Evolutionary conservation across 805 yeast species (phyloP).

Genomic region (Tetrapisispora arboricola): DNA sequence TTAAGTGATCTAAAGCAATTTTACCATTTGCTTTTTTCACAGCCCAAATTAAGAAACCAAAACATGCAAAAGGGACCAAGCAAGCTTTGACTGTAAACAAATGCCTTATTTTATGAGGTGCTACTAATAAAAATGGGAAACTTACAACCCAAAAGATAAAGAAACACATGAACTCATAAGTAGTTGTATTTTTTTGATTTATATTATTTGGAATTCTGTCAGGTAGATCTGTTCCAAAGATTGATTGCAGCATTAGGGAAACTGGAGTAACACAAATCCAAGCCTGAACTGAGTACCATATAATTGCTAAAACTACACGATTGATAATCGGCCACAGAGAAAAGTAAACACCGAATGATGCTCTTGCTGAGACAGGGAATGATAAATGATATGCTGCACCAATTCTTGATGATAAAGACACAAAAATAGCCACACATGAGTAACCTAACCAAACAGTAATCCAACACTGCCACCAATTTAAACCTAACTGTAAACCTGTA

Average conservation of each 20-base stretch:
- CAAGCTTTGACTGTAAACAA: slow-evolving; percentile 74
- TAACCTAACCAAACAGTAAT: slow-evolving; percentile 83
- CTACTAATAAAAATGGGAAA: slow-evolving; percentile 70
- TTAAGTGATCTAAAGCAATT: slow-evolving; percentile 21
- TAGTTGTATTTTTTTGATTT: slow-evolving; percentile 49
- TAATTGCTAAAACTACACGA: slow-evolving; percentile 76
- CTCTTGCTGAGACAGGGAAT: slow-evolving; percentile 73
- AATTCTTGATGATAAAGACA: slow-evolving; percentile 61
- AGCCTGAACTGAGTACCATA: slow-evolving; percentile 84
- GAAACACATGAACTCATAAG: slow-evolving; percentile 64
- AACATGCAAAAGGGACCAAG: slow-evolving; percentile 72
- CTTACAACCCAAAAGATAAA: slow-evolving; percentile 75
- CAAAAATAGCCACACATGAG: slow-evolving; percentile 55
- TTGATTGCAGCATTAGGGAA: slow-evolving; percentile 61
- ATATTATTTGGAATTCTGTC: slow-evolving; percentile 55
- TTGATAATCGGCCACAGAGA: slow-evolving; percentile 82
- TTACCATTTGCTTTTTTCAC: slow-evolving; percentile 64
- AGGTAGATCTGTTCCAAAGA: slow-evolving; percentile 59
- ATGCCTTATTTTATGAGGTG: slow-evolving; percentile 75
- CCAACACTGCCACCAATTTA: slow-evolving; percentile 91
- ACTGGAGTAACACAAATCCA: slow-evolving; percentile 82
- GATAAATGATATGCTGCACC: slow-evolving; percentile 76
- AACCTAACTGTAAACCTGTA: slow-evolving; percentile 66
- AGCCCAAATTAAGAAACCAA: slow-evolving; percentile 79
- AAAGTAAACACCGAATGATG: slow-evolving; percentile 81